Base-by-base conservation (phyloP, 805 yeast genomes). In the Priceomyces fermenticarens region DNA sequence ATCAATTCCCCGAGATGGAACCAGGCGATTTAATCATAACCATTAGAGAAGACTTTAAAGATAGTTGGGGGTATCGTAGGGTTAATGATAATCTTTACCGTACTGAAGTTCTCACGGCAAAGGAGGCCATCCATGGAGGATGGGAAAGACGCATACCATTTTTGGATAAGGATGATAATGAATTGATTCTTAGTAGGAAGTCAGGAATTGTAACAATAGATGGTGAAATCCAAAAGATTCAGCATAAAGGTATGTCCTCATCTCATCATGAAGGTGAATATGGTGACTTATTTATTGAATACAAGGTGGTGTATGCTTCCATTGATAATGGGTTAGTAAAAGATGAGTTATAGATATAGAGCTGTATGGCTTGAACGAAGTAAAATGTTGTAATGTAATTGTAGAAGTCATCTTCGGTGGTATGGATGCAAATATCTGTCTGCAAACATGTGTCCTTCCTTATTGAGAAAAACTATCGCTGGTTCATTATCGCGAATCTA, bases 221-320 rank as follows among this genome's bases (percentile, higher is more conserved):
- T 53, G 95, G 95, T 2, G 85, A 88, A 49, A 70, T 85, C 6
- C 96, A 93, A 59, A 61, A 72, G 2, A 49, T 91, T 27, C 65
- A 71, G 46, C 89, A 86, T 5, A 82, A 77, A 52, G 99, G 99
- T 16, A 88, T 93, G 97, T 98, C 98, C 2, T 46, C 70, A 4
- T 49, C 54, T 16, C 72, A 65, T 31, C 41, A 42, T 13, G 67
- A 66, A 15, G 80, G 73, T 36, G 75, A 67, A 37, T 52, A 46
- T 49, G 65, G 83, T 26, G 79, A 78, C 45, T 62, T 79, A 43
- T 75, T 62, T 51, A 61, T 79, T 15, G 72, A 72, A 73, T 77
- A 57, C 70, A 63, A 57, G 81, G 86, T 49, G 7, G 43, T 63
- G 17, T 40, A 57, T 14, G 61, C 65, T 2, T 63, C 49, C 9